Conservation (phyloP, 2,329 filamentous ascomycete species). For the Zopfia rhizophila region DNA sequence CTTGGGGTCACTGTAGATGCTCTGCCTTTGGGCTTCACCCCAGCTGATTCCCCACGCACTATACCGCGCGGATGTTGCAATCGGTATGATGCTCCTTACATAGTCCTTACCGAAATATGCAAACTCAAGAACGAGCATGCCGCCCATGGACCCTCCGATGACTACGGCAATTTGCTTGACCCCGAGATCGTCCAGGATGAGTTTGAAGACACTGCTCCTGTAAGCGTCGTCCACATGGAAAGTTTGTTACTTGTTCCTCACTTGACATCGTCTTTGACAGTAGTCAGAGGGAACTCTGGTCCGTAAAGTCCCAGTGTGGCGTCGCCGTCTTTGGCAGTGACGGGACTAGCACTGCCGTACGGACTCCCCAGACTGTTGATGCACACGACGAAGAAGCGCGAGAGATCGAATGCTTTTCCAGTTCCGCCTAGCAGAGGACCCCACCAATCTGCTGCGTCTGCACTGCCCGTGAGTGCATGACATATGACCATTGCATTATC, state of each 20-base stretch:
- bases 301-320: conserved; percentile 80
- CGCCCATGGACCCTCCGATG: conserved; percentile 85
- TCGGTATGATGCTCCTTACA: conserved; percentile 81
- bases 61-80: conserved; percentile 85
- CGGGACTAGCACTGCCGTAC: conserved; percentile 87
- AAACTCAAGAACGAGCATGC: conserved; percentile 92
- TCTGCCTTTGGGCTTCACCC: conserved; percentile 88
- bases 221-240: conserved; percentile 16
- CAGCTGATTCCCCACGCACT: conserved; percentile 93
- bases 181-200: conserved; percentile 82
- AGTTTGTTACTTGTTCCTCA: conserved; percentile 57
- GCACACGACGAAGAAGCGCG: conserved; percentile 85
- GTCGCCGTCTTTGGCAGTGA: conserved; percentile 88
- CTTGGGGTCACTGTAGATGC: conserved; percentile 97
- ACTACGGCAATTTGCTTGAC: conserved; percentile 81
- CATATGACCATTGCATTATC: conserved; percentile 77
- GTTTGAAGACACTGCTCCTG: conserved; percentile 73
- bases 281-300: conserved; percentile 95
- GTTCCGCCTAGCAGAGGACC: conserved; percentile 81
- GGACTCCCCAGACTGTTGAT: conserved; percentile 88
- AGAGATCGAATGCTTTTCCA: conserved; percentile 82
- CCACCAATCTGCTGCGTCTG: conserved; percentile 90
- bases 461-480: conserved; percentile 85
- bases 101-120: conserved; percentile 90
- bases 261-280: conserved; percentile 95